phyloP scores from a whole-genome alignment of 2,329 filamentous ascomycete genomes.

The Fusarium armeniacum region DNA sequence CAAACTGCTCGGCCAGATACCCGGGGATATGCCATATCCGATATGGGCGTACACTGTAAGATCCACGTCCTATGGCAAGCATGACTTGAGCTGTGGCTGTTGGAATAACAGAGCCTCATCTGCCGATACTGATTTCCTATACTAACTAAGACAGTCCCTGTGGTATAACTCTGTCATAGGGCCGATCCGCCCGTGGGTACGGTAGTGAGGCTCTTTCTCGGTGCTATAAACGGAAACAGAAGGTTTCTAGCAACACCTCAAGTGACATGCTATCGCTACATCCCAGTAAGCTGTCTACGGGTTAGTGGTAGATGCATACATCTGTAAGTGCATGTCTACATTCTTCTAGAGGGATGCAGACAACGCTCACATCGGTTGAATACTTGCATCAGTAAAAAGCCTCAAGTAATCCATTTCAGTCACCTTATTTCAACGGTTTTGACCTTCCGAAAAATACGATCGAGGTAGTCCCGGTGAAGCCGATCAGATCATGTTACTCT shows the following conservation, averaged over 20 bases:
- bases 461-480: conserved; percentile 20
- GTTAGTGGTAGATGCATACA: too few relatives aligned
- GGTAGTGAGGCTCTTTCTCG: conserved; percentile 14
- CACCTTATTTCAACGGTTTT: conserved; percentile 13
- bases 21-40: conserved; percentile 20
- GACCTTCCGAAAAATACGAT: conserved; percentile 8
- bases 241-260: background rate
- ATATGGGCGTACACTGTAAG: conserved; percentile 12
- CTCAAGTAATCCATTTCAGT: background rate
- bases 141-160: conserved; percentile 13
- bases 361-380: background rate
- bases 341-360: conserved; percentile 4
- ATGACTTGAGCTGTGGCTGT: background rate
- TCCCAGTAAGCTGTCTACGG: background rate
- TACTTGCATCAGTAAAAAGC: conserved; percentile 3
- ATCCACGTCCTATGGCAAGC: conserved; percentile 2
- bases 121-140: background rate
- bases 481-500: conserved; percentile 5
- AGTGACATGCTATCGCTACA: conserved; percentile 17
- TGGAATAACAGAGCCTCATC: conserved; percentile 23
- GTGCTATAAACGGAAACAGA: conserved; percentile 1
- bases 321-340: too few relatives aligned
- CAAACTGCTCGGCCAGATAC: conserved; percentile 35
- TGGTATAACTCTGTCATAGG: conserved; percentile 14
- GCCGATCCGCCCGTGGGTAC: conserved; percentile 27